These are phyloP conservation scores for Yamadazyma kanchanaburiensis DNA, from an alignment of 1,139 yeast species.

Conservation along the genomic window DNA sequence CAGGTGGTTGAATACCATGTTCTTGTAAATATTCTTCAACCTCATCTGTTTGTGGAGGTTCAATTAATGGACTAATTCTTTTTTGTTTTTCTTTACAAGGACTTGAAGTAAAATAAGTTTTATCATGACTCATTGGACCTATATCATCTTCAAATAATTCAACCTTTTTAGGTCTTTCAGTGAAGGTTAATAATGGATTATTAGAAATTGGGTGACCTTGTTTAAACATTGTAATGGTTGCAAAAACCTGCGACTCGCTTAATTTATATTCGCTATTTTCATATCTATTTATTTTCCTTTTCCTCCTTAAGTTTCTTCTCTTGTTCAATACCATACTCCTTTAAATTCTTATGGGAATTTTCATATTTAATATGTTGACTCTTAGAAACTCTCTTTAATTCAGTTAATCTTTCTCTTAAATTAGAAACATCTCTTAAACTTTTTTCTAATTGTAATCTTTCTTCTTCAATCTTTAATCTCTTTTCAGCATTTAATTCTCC, in stretches of 20 bases:
- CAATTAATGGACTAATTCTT: background rate
- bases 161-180: too few species aligned
- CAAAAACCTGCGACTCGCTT: too few species aligned
- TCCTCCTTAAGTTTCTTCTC: slow-evolving; percentile 7
- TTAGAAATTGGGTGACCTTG: too few species aligned
- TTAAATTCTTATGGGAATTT: slow-evolving; percentile 15
- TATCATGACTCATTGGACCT: too few species aligned
- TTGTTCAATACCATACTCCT: too few species aligned
- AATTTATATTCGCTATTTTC: background rate
- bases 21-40: too few species aligned
- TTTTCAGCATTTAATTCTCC: slow-evolving; percentile 66
- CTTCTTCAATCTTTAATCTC: slow-evolving; percentile 69
- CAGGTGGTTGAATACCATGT: too few species aligned
- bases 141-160: too few species aligned
- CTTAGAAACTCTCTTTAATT: slow-evolving; percentile 50
- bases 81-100: slow-evolving; percentile 3
- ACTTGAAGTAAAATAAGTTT: slow-evolving; percentile 2
- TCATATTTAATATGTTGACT: slow-evolving; percentile 36
- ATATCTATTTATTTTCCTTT: background rate
- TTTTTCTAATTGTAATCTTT: slow-evolving; percentile 62
- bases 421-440: slow-evolving; percentile 63
- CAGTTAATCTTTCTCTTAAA: slow-evolving; percentile 60
- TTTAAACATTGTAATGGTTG: too few species aligned
- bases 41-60: too few species aligned
- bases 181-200: too few species aligned